Percentiles rank a stretch among this genome's conserved stretches.
Conservation (phyloP, 768 basidiomycete species). For the Kwoniella dejecticola region DNA sequence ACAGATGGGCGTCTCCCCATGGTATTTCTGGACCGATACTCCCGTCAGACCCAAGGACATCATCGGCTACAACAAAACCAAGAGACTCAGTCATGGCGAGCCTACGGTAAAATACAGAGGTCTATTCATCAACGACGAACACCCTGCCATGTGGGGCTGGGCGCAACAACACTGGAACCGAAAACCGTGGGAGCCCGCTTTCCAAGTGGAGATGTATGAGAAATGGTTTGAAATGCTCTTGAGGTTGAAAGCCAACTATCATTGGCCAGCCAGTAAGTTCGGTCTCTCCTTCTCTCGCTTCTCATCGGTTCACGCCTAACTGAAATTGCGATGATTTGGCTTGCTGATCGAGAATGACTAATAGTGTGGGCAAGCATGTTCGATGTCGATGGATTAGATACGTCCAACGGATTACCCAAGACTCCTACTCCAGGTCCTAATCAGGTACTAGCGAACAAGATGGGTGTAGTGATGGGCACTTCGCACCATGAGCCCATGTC, state of each 20-base stretch:
- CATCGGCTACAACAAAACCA: slow-evolving; percentile 57
- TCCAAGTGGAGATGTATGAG: slow-evolving; percentile 59
- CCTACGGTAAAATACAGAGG: slow-evolving; percentile 73
- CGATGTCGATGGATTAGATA: slow-evolving; percentile 32
- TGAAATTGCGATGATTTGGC: background rate
- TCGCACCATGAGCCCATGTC: slow-evolving; percentile 76
- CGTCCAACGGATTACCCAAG: slow-evolving; percentile 58
- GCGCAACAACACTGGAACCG: slow-evolving; percentile 70
- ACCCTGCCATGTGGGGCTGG: slow-evolving; percentile 73
- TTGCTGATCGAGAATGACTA: background rate
- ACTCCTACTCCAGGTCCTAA: slow-evolving; percentile 65
- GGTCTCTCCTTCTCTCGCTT: too few relatives aligned
- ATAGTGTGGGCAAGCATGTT: slow-evolving; percentile 37
- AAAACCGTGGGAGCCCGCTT: slow-evolving; percentile 64
- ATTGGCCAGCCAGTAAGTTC: slow-evolving; percentile 65
- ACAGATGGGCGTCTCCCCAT: slow-evolving; percentile 64
- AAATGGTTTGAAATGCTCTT: slow-evolving; percentile 65
- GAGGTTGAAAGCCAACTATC: slow-evolving; percentile 68
- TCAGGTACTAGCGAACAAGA: slow-evolving; percentile 66
- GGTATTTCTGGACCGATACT: slow-evolving; percentile 72
- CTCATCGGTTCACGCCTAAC: background rate
- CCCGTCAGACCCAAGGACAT: slow-evolving; percentile 62
- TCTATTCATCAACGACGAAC: slow-evolving; percentile 75
- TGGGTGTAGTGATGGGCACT: slow-evolving; percentile 73
- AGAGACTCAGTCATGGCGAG: slow-evolving; percentile 61